Evolutionary conservation across 441 rosid species (phyloP).

Genomic region (Corymbia calophylla): DNA sequence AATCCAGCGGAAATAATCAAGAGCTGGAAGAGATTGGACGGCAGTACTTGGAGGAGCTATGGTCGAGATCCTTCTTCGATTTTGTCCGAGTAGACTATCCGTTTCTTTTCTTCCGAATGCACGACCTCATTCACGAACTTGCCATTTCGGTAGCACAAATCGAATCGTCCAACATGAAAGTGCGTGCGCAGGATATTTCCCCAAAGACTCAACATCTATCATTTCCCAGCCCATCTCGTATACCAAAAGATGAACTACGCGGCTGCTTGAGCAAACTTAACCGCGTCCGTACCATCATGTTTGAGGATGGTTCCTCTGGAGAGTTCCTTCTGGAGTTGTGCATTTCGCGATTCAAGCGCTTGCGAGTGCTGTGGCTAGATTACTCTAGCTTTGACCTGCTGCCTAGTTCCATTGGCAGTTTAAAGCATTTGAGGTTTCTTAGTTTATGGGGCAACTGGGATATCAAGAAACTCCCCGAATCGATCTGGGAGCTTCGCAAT

Average conservation of each 20-base stretch:
- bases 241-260: background rate
- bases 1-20: background rate
- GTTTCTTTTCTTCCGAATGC: background rate
- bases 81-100: background rate
- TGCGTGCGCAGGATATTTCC: background rate
- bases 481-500: no score
- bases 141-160: background rate
- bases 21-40: background rate
- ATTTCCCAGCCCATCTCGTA: background rate
- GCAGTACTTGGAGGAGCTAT: background rate
- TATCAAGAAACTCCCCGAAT: no score
- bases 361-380: no score
- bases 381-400: no score
- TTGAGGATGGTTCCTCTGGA: no score
- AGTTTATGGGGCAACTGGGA: no score
- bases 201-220: background rate
- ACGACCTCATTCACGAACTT: background rate
- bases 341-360: no score
- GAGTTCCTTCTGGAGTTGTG: no score
- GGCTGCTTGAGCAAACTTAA: background rate
- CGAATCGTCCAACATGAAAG: background rate
- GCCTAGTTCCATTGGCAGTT: no score
- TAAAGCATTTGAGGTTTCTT: no score
- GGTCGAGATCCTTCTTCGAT: background rate
- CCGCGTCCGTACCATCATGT: background rate